Evolutionary conservation across 2,329 filamentous ascomycete species (phyloP).

Genomic region (Rhinocladiella similis): DNA sequence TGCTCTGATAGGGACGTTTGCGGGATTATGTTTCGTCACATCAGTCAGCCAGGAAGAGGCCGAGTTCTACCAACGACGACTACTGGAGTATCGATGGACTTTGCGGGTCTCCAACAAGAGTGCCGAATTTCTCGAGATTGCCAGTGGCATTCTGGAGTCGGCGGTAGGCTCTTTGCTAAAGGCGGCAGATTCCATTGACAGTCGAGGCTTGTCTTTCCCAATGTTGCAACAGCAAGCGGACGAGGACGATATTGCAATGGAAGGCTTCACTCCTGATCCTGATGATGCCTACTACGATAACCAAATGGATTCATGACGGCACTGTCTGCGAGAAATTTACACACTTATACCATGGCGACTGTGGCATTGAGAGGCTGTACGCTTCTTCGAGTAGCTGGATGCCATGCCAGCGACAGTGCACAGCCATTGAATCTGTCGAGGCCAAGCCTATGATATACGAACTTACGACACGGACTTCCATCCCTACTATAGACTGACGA

Average conservation of each 20-base stretch:
- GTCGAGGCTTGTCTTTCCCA: slow-evolving; percentile 27
- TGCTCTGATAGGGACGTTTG: slow-evolving; percentile 91
- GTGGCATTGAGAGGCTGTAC: no score
- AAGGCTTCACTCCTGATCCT: slow-evolving; percentile 13
- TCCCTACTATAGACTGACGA: no score
- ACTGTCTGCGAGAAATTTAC: background rate
- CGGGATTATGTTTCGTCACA: slow-evolving; percentile 79
- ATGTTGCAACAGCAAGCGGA: slow-evolving; percentile 27
- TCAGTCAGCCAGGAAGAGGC: slow-evolving; percentile 84
- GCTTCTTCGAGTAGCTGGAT: no score
- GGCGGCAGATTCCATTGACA: slow-evolving; percentile 28
- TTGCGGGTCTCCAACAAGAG: slow-evolving; percentile 67
- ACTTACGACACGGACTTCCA: no score
- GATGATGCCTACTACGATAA: slow-evolving; percentile 20
- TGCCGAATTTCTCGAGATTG: slow-evolving; percentile 30
- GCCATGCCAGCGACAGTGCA: no score
- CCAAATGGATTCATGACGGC: slow-evolving; percentile 16
- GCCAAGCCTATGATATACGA: no score
- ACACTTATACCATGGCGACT: background rate
- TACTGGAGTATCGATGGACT: slow-evolving; percentile 93
- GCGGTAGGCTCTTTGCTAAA: slow-evolving; percentile 29
- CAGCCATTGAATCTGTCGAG: no score
- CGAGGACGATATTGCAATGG: slow-evolving; percentile 22
- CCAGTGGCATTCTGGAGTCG: slow-evolving; percentile 30
- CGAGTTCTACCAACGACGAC: slow-evolving; percentile 82